Base-by-base conservation (phyloP, 164 flowering plant species). In the Kalanchoe fedtschenkoi region DNA sequence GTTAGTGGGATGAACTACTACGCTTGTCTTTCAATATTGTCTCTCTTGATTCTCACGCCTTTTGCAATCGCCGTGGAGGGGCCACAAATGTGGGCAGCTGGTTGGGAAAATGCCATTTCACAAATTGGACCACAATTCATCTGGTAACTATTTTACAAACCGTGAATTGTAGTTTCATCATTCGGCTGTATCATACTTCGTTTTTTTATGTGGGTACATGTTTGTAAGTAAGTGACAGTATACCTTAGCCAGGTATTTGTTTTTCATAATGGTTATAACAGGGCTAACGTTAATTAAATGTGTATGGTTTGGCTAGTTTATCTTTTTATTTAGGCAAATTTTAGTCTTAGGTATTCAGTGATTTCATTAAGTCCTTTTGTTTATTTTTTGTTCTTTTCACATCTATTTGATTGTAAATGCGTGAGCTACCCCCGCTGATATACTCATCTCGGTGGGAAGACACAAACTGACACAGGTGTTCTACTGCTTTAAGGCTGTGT, bases 1-100 rank as follows among this genome's bases (percentile, higher is more conserved):
- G 77, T 74, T 42, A 74, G 77, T 28, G 77, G 77, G 41, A 74
- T 74, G 77, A 74, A 74, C 65, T 74, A 74, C 60, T 74, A 74
- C 41, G 77, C 77, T 15, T 74, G 77, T 55, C 67, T 74, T 39
- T 74, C 77, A 29, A 68, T 74, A 41, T 22, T 74, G 53, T 74
- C 77, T 43, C 74, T 74, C 53, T 35, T 74, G 47, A 65, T 74
- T 38, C 74, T 74, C 63, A 74, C 77, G 0, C 77, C 77, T 17
- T 74, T 74, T 65, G 74, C 77, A 58, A 62, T 74, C 70, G 74
- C 74, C 60, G 72, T 74, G 59, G 77, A 74, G 72, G 77, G 77
- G 29, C 77, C 77, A 29, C 64, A 68, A 37, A 53, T 74, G 70
- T 74, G 77, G 77, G 71, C 72, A 30, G 63, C 65, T 61, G 74